Base-by-base conservation (phyloP, 768 basidiomycete species). In the Cystofilobasidium bisporidii region DNA sequence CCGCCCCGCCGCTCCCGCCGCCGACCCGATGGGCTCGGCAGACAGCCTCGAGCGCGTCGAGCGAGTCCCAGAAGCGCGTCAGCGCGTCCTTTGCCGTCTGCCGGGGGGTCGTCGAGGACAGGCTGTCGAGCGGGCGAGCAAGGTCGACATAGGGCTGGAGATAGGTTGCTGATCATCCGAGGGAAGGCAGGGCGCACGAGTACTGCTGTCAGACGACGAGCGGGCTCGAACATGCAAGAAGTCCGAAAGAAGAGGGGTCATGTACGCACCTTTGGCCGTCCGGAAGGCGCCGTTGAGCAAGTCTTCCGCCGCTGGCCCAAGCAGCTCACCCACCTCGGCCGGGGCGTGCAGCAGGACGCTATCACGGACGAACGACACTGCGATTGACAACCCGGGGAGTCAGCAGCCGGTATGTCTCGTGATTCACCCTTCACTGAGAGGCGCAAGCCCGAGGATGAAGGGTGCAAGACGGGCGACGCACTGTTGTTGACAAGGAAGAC, bases 401-500 rank as follows among this genome's bases (percentile, higher is more conserved):
- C 36, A 36, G 36, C 12, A 36, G 36, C 36, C 36, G 36, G n/a
- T 20, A 58, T 20, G 17, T 15, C 14, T 11, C 45, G 45, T 22
- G 11, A 47, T 12, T 11, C 45, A 22, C 10, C 45, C 45, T 11
- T 48, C 47, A 6, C 10, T 38, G 22, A 53, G 33, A n/a, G 33
- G 9, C 36, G 32, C 22, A 26, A 1, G n/a, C 8, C 28, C 5
- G 45, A 17, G 43, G 47, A 22, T 22, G 26, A 32, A 18, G 33
- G 22, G 6, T 5, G 12, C 12, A 12, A 36, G 36, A 12, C 36
- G 36, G 12, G 36, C 36, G 10, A 63, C 67, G n/a, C 9, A 69
- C 67, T 62, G 33, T 69, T 69, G 55, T 64, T 63, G 56, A 69
- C 30, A 6, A 64, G 26, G n/a, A 41, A 69, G 45, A 69, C 63